Evolutionary conservation across 1,284 basidiomycete genomes (phyloP), one percentile per base, ranked within the genome.

Genomic region (Ustilago nuda): DNA sequence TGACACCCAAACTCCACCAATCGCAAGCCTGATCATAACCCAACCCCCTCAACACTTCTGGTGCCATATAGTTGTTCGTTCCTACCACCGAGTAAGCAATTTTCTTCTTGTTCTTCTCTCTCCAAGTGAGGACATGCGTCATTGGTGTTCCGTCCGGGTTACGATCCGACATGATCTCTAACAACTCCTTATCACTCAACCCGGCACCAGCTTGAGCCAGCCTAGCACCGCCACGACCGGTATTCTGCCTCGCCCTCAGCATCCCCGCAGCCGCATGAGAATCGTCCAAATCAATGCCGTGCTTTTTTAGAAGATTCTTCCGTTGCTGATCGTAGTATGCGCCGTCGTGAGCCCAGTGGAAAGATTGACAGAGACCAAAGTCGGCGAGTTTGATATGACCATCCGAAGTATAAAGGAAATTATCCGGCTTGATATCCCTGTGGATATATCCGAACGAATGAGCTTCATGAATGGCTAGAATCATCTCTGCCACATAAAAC

Each of bases 401-500:
- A 72, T 93, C 89, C 65, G 92, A 91, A 86, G 94, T 93, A 87
- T 98, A 96, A 56, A 98, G 89, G 88, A 98, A 98, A 87, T 98
- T 98, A 92, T 95, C 88, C 73, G 94, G 94, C 87, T 96, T 96
- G 87, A 98, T 96, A 88, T 98, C 95, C 61, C 95, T 91, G 88
- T 98, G 95, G 81, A 98, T 97, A 88, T 96, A 98, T 3, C 95
- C 95, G 78, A 94, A 91, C 83, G 91, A 91, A 87, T 98, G 96
- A 83, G 94, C 95, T 78, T 93, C 92, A 86, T 96, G 92, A 74
- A 98, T 92, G 15, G 94, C 93, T n/a, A 98, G 90, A 66, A 98
- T 89, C 95, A 98, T 98, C 92, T 98, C 95, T 66, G 95, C 93
- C 61, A 96, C 90, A 88, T 98, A 98, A 88, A 98, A 98, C 72